These are phyloP conservation scores for Inga leiocalycina DNA, from an alignment of 306 rosid species.

Conservation along the genomic window DNA sequence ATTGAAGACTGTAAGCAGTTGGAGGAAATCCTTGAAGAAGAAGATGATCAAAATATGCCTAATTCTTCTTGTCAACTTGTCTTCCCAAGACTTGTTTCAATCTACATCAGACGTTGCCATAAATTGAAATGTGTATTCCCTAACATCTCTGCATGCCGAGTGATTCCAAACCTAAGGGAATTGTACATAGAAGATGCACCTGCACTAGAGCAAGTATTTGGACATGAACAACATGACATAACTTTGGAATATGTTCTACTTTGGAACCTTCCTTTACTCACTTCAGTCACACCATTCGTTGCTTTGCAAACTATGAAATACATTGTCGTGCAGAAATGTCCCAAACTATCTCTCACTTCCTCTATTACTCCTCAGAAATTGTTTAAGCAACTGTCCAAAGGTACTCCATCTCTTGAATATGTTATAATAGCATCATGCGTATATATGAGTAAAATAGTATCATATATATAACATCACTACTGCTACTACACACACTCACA, in stretches of 20 bases:
- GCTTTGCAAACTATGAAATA: neutral
- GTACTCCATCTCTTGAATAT: neutral
- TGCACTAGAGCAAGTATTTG: neutral
- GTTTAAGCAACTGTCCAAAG: neutral
- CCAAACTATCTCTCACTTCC: neutral
- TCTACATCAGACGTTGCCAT: neutral
- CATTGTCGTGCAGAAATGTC: neutral
- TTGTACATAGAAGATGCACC: neutral
- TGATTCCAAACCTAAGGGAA: neutral
- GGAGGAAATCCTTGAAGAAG: neutral
- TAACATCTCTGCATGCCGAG: neutral
- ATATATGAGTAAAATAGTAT: neutral
- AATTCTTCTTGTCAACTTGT: too few species aligned
- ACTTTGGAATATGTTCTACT: neutral
- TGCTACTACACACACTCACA: too few species aligned
- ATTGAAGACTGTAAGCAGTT: neutral
- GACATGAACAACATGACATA: neutral
- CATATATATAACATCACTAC: too few species aligned
- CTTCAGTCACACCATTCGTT: neutral
- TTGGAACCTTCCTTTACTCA: neutral
- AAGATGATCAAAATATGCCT: neutral
- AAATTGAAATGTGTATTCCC: neutral
- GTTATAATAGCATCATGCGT: neutral
- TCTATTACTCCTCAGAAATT: neutral
- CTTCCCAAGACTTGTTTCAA: neutral